Base-by-base conservation (phyloP, 108 stramenopile species). In the Epithemia pelagica region DNA sequence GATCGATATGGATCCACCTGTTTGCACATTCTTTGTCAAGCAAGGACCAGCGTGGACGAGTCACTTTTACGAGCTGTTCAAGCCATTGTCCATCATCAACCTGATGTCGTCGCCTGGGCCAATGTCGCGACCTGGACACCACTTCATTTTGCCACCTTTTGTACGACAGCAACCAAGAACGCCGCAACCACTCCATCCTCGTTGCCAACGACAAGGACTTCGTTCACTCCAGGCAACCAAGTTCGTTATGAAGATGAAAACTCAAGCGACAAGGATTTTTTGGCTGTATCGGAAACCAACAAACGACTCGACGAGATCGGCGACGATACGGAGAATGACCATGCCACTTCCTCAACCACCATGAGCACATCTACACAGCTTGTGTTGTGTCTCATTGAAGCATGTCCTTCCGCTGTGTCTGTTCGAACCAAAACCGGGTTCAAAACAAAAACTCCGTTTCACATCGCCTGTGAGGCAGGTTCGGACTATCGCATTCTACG, bases 121-220 rank as follows among this genome's bases (percentile, higher is more conserved):
- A 78, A 73, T 66, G 51, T 62, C 5, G 54, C 64, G 0, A 32
- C 52, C 25, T 78, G 71, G 68, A 78, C 77, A 2, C 77, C 77
- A 0, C 32, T 78, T n/a, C 77, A 78, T 78, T 67, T 69, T 25
- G 77, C 77, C 2, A 59, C 54, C 27, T 37, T 71, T 10, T 23
- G 62, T 27, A 46, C 37, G 15, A 46, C 37, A 15, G 37, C 37
- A 10, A 46, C 37, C 5, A 46, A 15, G 5, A 46, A 5, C 5
- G 37, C 37, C 37, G 15, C 37, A 15, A 15, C 37, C 5, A 46
- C 37, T 15, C 10, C 37, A 10, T 46, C 37, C 37, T 10, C 10
- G 15, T 10, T 10, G 15, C 10, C 37, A 46, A 15, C 5, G 15
- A 46, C 37, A 46, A 46, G 37, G 15, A 46, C 37, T 10, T 5